phyloP scores from a whole-genome alignment of 78 protist genomes.

The Planoprotostelium fungivorum region DNA sequence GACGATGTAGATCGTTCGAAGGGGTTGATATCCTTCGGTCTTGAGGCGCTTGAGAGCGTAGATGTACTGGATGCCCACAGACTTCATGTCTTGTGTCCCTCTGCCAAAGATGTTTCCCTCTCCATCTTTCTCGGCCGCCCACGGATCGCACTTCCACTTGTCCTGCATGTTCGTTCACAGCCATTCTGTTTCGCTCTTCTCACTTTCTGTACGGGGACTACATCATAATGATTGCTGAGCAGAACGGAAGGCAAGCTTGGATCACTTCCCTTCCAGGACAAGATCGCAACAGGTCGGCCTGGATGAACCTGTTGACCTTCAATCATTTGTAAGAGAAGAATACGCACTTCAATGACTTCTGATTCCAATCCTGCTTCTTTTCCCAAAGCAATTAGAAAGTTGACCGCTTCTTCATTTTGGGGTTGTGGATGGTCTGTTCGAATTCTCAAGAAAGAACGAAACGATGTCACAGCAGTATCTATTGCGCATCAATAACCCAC shows the following conservation, averaged over 20 bases:
- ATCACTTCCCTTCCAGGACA: slow-evolving; percentile 59
- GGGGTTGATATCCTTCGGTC: not conserved
- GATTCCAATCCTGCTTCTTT: slow-evolving; percentile 28
- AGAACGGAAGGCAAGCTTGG: slow-evolving; percentile 55
- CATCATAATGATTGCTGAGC: slow-evolving; percentile 82
- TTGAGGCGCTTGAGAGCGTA: slow-evolving; percentile 37
- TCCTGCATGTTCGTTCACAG: slow-evolving; percentile 12
- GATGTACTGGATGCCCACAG: slow-evolving; percentile 75
- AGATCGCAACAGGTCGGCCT: slow-evolving; percentile 50
- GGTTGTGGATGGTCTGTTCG: slow-evolving; percentile 56
- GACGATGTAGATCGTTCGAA: slow-evolving; percentile 23
- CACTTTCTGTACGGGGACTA: slow-evolving; percentile 73
- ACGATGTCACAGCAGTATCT: slow-evolving; percentile 31
- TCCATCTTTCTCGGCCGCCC: slow-evolving; percentile 32
- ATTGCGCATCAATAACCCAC: too few relatives aligned
- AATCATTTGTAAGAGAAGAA: not conserved
- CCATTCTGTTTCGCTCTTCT: too few relatives aligned
- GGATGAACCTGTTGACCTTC: not conserved
- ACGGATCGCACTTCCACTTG: slow-evolving; percentile 60
- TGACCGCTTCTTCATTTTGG: slow-evolving; percentile 37
- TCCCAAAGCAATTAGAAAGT: slow-evolving; percentile 35
- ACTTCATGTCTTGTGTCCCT: slow-evolving; percentile 93
- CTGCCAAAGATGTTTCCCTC: slow-evolving; percentile 70
- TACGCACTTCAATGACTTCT: slow-evolving; percentile 15
- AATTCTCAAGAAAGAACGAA: slow-evolving; percentile 45